phyloP scores from a whole-genome alignment of 208 protist genomes.

The Crithidia sp. region DNA sequence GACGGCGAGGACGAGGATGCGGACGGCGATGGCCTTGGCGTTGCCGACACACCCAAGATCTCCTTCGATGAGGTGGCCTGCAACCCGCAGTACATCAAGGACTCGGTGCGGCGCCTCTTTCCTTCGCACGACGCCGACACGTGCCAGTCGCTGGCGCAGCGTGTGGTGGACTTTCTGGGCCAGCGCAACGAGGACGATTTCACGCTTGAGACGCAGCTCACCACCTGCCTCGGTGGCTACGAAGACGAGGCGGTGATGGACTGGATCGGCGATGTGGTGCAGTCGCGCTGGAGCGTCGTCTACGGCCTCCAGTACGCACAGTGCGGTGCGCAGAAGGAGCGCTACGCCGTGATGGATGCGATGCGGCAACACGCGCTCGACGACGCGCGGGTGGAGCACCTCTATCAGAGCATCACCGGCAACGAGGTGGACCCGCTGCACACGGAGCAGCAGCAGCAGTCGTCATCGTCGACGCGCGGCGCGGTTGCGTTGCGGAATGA shows the following conservation, averaged over 20 bases:
- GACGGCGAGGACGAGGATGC: slow-evolving; percentile 30
- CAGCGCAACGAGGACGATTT: slow-evolving; percentile 63
- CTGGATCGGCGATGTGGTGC: slow-evolving; percentile 77
- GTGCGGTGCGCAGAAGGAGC: slow-evolving; percentile 66
- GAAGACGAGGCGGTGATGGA: slow-evolving; percentile 81
- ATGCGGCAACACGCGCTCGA: slow-evolving; percentile 71
- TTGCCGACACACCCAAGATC: slow-evolving; percentile 28
- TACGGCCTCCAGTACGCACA: slow-evolving; percentile 80
- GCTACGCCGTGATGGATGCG: slow-evolving; percentile 71
- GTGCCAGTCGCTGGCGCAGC: slow-evolving; percentile 61
- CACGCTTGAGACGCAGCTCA: slow-evolving; percentile 88
- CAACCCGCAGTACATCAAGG: slow-evolving; percentile 83
- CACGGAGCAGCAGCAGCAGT: slow-evolving; percentile 23
- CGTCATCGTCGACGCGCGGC: neutral
- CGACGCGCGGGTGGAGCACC: slow-evolving; percentile 64
- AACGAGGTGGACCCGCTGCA: slow-evolving; percentile 62
- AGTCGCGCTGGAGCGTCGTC: slow-evolving; percentile 80
- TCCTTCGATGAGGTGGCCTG: slow-evolving; percentile 85
- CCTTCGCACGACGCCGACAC: slow-evolving; percentile 63
- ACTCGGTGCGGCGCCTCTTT: slow-evolving; percentile 81
- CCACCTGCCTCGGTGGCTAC: slow-evolving; percentile 82
- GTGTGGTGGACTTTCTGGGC: slow-evolving; percentile 72
- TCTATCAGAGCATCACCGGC: slow-evolving; percentile 87
- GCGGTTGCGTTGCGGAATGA: neutral
- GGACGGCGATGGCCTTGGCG: slow-evolving; percentile 30